Percentiles rank a stretch among this genome's conserved stretches.
These are phyloP conservation scores for Pythium dissotocum DNA, from an alignment of 352 stramenopile genomes.

Conservation along the genomic window DNA sequence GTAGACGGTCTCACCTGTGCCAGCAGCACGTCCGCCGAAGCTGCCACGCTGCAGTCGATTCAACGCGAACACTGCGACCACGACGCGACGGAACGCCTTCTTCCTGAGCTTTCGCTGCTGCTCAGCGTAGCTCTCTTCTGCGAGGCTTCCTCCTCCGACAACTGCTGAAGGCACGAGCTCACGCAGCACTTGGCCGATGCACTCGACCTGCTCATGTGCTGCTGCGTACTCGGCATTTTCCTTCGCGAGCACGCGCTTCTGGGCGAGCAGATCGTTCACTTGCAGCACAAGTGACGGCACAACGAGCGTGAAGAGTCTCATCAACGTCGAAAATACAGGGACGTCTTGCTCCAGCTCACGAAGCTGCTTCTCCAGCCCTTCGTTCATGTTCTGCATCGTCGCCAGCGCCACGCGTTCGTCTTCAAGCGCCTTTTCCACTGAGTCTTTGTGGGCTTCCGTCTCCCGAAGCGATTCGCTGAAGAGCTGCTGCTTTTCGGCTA, in stretches of 20 bases:
- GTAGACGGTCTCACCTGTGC: conserved; percentile 27
- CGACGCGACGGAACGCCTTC: conserved; percentile 44
- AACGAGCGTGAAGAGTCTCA: conserved; percentile 62
- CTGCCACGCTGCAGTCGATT: conserved; percentile 54
- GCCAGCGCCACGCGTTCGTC: conserved; percentile 26
- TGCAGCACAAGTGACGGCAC: conserved; percentile 62
- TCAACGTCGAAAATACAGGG: conserved; percentile 44
- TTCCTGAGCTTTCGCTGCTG: conserved; percentile 9
- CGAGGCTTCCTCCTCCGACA: not conserved
- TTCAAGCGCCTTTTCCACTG: conserved; percentile 33
- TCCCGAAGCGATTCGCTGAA: conserved; percentile 34
- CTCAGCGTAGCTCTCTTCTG: conserved; percentile 12
- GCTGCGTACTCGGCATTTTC: conserved; percentile 52
- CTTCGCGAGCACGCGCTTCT: conserved; percentile 54
- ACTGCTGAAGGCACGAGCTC: conserved; percentile 44
- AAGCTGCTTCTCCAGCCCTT: conserved; percentile 36
- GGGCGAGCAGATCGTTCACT: conserved; percentile 58
- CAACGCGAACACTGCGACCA: conserved; percentile 67
- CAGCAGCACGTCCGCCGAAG: conserved; percentile 6
- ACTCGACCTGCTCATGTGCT: conserved; percentile 58
- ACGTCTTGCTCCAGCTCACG: conserved; percentile 42
- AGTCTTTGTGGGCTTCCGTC: conserved; percentile 41
- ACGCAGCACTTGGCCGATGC: conserved; percentile 56
- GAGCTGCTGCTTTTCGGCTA: conserved; percentile 42
- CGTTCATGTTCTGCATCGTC: conserved; percentile 19